A percentile compares a stretch with the other conserved stretches of the same genome.
These are phyloP conservation scores for Cercospora citrullina DNA, from an alignment of 2,329 filamentous ascomycete genomes.

Conservation along the genomic window DNA sequence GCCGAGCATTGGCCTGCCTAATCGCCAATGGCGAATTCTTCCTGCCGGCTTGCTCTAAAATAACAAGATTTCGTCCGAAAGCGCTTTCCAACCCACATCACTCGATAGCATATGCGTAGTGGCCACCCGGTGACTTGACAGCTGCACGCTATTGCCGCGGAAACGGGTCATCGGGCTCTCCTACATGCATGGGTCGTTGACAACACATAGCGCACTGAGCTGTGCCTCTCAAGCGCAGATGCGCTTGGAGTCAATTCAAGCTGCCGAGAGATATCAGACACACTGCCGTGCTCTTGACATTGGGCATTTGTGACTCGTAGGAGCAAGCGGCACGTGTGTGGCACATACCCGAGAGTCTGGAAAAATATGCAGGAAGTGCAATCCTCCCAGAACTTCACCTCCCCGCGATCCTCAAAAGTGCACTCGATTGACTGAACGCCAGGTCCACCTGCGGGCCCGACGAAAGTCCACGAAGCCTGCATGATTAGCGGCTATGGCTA, in stretches of 20 bases:
- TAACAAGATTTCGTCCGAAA: not conserved
- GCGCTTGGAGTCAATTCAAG: not conserved
- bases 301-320: not conserved
- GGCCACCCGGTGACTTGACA: not conserved
- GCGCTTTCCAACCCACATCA: not conserved
- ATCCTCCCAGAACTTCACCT: not conserved
- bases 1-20: not conserved
- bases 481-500: conserved; percentile 1
- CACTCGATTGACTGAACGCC: not conserved
- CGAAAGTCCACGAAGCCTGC: conserved; percentile 5
- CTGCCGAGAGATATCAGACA: not conserved
- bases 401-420: not conserved
- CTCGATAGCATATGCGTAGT: not conserved
- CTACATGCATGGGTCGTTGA: conserved; percentile 6
- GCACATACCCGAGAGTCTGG: not conserved
- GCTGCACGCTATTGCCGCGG: conserved; percentile 1
- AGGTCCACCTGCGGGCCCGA: conserved; percentile 1
- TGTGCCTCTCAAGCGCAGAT: not conserved
- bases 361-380: not conserved
- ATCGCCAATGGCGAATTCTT: not conserved
- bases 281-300: not conserved
- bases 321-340: not conserved
- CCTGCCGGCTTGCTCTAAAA: not conserved
- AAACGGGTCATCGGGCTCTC: not conserved
- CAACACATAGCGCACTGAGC: conserved; percentile 14